Percentiles rank a stretch among this genome's conserved stretches.
Evolutionary conservation across 73 alveolate species (phyloP).

Genomic region (Diophrys sp.): DNA sequence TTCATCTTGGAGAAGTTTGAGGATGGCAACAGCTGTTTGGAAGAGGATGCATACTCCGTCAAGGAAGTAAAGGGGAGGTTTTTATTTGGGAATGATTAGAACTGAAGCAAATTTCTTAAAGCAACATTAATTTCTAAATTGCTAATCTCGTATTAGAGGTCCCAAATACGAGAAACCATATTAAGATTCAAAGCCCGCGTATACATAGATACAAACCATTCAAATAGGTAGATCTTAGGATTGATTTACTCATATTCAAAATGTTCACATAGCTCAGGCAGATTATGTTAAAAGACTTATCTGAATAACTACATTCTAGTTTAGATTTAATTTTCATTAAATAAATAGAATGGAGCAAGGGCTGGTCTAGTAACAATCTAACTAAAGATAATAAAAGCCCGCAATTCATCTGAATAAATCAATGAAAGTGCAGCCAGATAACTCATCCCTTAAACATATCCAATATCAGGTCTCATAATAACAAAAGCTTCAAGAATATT

Average conservation of each 20-base stretch:
- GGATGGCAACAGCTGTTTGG: slow-evolving; percentile 56
- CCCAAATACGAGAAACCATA: slow-evolving; percentile 90
- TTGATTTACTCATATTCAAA: slow-evolving; percentile 70
- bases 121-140: neutral
- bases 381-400: slow-evolving; percentile 76
- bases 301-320: slow-evolving; percentile 74
- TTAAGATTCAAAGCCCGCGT: slow-evolving; percentile 76
- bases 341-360: slow-evolving; percentile 74
- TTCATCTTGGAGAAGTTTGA: slow-evolving; percentile 1
- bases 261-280: slow-evolving; percentile 72
- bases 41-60: slow-evolving; percentile 53
- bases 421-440: slow-evolving; percentile 77
- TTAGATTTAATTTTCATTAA: slow-evolving; percentile 76
- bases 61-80: slow-evolving; percentile 39
- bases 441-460: slow-evolving; percentile 91
- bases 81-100: too few species aligned
- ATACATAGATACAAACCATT: slow-evolving; percentile 92
- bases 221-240: slow-evolving; percentile 84
- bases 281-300: slow-evolving; percentile 74
- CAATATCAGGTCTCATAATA: slow-evolving; percentile 86
- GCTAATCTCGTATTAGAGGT: slow-evolving; percentile 64
- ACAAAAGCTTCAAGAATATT: slow-evolving; percentile 85
- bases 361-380: slow-evolving; percentile 74
- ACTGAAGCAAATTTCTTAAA: too few species aligned
- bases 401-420: slow-evolving; percentile 77